Percentiles rank a stretch among this genome's conserved stretches.
Evolutionary conservation across 2,329 filamentous ascomycete species (phyloP).

Genomic region (Ceratocystis ficicola): DNA sequence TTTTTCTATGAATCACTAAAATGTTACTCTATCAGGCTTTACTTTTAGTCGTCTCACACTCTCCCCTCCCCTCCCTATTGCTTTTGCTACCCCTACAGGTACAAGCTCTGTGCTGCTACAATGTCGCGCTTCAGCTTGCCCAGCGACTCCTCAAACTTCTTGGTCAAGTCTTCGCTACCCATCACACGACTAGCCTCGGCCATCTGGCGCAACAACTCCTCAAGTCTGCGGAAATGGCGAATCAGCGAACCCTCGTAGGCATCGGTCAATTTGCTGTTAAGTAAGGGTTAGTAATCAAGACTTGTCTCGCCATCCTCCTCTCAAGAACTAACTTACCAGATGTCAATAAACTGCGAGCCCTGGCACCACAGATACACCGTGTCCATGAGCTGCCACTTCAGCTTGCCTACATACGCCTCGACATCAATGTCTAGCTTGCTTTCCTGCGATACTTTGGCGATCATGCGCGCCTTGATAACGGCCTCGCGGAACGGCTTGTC

Average conservation of each 20-base stretch:
- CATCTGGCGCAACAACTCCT: conserved; percentile 90
- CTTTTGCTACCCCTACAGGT: conserved; percentile 48
- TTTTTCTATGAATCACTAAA: background rate
- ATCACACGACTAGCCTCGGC: conserved; percentile 93
- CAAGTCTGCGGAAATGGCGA: conserved; percentile 84
- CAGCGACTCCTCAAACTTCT: conserved; percentile 81
- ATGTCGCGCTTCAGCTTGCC: conserved; percentile 83
- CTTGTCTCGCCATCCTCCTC: background rate
- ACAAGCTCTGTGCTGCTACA: conserved; percentile 86
- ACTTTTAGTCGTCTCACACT: background rate
- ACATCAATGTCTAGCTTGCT: conserved; percentile 91
- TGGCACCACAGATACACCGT: conserved; percentile 87
- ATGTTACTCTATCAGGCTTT: conserved; percentile 15
- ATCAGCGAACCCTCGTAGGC: conserved; percentile 95
- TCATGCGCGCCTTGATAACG: conserved; percentile 69
- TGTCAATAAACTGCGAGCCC: conserved; percentile 79
- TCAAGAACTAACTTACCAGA: conserved; percentile 59
- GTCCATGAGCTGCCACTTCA: conserved; percentile 96
- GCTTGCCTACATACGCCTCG: conserved; percentile 76
- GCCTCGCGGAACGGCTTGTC: conserved; percentile 78
- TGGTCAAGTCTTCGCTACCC: conserved; percentile 86
- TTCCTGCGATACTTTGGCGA: conserved; percentile 89
- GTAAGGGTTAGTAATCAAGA: conserved; percentile 24
- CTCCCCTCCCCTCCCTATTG: background rate
- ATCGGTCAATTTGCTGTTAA: conserved; percentile 86